Evolutionary conservation across 1,139 yeast genomes (phyloP).

Genomic region (Hanseniaspora sp.): DNA sequence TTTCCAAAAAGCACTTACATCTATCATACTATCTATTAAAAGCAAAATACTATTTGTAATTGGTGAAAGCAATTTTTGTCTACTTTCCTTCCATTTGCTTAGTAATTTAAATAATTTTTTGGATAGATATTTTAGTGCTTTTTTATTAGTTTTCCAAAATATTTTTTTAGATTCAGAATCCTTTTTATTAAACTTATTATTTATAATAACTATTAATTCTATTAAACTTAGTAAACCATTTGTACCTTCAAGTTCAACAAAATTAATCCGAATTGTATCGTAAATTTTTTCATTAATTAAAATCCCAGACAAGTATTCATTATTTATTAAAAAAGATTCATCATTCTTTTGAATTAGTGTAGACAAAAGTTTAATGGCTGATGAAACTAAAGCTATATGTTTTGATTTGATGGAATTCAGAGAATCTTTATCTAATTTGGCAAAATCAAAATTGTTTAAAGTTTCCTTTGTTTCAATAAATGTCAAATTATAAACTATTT

Average conservation of each 20-base stretch:
- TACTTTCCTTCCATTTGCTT: constrained; percentile 10
- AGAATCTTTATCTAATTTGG: neutral
- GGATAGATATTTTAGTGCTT: constrained; percentile 3
- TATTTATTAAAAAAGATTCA: constrained; percentile 18
- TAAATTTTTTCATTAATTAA: constrained; percentile 37
- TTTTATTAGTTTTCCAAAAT: constrained; percentile 9
- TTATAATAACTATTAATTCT: neutral
- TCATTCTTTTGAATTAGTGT: constrained; percentile 33
- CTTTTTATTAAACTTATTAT: neutral
- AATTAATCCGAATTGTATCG: constrained; percentile 31
- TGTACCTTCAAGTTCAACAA: constrained; percentile 3
- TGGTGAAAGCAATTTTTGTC: constrained; percentile 7
- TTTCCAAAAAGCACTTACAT: constrained; percentile 6
- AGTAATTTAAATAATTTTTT: constrained; percentile 12
- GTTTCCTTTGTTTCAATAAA: constrained; percentile 49
- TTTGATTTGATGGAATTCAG: neutral
- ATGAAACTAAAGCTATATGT: neutral
- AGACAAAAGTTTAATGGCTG: constrained; percentile 23
- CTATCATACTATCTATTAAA: neutral
- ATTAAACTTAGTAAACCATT: neutral
- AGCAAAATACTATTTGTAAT: neutral
- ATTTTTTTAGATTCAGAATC: neutral
- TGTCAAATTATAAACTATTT: constrained; percentile 43
- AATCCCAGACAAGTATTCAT: constrained; percentile 28
- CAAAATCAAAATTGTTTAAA: neutral